phyloP scores from a whole-genome alignment of 139 green algal species.

The Diplosphaera chodatii region DNA sequence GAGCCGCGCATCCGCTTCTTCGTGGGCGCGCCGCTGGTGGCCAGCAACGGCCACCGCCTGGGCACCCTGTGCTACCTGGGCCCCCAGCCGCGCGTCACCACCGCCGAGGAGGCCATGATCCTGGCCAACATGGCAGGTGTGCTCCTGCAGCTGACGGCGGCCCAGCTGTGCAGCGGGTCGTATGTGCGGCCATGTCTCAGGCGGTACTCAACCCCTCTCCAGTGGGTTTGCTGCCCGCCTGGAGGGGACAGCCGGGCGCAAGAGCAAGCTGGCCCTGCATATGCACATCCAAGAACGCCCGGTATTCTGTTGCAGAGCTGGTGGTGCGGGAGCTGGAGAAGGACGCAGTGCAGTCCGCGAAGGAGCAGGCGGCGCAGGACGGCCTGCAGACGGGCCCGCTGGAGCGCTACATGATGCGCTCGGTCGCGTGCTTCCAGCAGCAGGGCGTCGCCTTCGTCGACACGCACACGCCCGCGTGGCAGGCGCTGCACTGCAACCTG shows the following conservation, averaged over 20 bases:
- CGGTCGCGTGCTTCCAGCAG: neutral
- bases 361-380: neutral
- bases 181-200: no score
- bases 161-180: no score
- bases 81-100: neutral
- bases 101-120: neutral
- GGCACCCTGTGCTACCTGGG: slow-evolving; percentile 20
- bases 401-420: neutral
- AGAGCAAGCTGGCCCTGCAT: no score
- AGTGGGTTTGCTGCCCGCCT: no score
- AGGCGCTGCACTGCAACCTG: neutral
- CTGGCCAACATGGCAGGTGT: slow-evolving; percentile 1
- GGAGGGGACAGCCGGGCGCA: no score
- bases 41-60: slow-evolving; percentile 49
- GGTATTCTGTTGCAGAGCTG: neutral
- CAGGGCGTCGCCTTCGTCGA: neutral
- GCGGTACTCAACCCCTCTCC: no score
- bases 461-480: neutral
- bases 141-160: no score
- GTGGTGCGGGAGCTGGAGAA: neutral
- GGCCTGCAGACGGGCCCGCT: no score
- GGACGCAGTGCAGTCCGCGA: neutral
- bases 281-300: no score
- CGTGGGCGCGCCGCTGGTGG: slow-evolving; percentile 40
- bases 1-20: slow-evolving; percentile 52